Percentiles rank a stretch among this genome's conserved stretches.
Conservation (phyloP, 1,284 basidiomycete genomes). For the Irpex sp. region DNA sequence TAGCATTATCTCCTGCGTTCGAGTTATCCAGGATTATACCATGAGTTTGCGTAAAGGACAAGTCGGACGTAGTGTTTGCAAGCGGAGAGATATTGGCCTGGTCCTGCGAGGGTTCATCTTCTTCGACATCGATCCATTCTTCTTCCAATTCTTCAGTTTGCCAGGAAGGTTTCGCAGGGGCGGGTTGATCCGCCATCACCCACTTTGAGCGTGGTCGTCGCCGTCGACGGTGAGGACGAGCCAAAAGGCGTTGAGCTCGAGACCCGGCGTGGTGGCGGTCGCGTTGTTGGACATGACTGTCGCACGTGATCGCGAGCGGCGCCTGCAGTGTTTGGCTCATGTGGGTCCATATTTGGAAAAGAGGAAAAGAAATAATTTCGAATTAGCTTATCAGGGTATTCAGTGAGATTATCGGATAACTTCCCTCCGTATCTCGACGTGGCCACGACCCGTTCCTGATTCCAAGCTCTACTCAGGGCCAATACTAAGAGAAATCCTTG, state of each 20-base stretch:
- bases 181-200: background rate
- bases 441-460: background rate
- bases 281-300: constrained; percentile 13
- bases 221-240: background rate
- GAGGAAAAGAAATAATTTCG: background rate
- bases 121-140: constrained; percentile 41
- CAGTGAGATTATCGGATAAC: background rate
- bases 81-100: constrained; percentile 8
- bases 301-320: constrained; percentile 6
- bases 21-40: constrained; percentile 41
- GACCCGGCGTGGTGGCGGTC: constrained; percentile 7
- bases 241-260: background rate
- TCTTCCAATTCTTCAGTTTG: constrained; percentile 52
- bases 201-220: background rate
- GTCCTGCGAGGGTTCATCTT: constrained; percentile 22
- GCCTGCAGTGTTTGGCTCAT: constrained; percentile 7
- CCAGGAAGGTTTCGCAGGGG: constrained; percentile 38
- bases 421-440: no score
- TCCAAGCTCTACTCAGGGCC: background rate
- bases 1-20: constrained; percentile 34
- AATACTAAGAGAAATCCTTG: background rate
- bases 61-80: constrained; percentile 41
- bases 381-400: background rate
- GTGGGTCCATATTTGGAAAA: constrained; percentile 9
- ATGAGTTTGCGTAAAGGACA: constrained; percentile 62